Evolutionary conservation across 805 yeast genomes (phyloP), one percentile per base, ranked within the genome.

Genomic region (Nematodospora valgi): DNA sequence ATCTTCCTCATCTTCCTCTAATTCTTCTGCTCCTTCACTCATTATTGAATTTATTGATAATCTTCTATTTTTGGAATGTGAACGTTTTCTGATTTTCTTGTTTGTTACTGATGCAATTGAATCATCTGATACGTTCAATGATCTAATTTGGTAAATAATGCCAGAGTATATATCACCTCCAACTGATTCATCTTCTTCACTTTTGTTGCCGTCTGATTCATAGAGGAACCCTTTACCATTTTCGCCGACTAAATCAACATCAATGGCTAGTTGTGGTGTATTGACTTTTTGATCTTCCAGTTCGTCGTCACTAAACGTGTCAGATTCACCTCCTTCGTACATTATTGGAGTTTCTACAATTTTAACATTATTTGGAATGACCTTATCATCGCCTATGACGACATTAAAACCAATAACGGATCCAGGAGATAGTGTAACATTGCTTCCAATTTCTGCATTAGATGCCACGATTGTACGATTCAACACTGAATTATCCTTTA

Each of bases 341-440:
- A 56, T 58, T 15, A 78, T 61, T 11, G 72, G 77, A 12, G 56
- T 55, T 24, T 74, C 74, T 9, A 76, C 70, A 28, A 83, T 60
- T 52, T 79, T 72, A 5, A 77, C 63, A 39, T 75, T 71, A 34
- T 60, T 60, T 2, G 73, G 72, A 37, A 85, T 58, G 9, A 47
- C 51, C 39, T 74, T 68, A 41, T 69, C 63, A 19, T 70, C 67
- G 32, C 80, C 88, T 39, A 89, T 73, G 3, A 64, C 61, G 28
- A 85, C 96, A 42, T 76, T 75, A 52, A 74, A 84, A 0, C 96
- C 95, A 40, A 93, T 64, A 9, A 93, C 83, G 10, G 85, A 68
- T 3, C 93, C 95, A n/a, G 82, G 74, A 31, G 68, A 70, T 27
- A 91, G 47, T 1, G 47, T 53, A 10, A 77, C 78, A 41, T 70